Conservation (phyloP, 495 filamentous ascomycete species). For the Penicillium bovifimosum region DNA sequence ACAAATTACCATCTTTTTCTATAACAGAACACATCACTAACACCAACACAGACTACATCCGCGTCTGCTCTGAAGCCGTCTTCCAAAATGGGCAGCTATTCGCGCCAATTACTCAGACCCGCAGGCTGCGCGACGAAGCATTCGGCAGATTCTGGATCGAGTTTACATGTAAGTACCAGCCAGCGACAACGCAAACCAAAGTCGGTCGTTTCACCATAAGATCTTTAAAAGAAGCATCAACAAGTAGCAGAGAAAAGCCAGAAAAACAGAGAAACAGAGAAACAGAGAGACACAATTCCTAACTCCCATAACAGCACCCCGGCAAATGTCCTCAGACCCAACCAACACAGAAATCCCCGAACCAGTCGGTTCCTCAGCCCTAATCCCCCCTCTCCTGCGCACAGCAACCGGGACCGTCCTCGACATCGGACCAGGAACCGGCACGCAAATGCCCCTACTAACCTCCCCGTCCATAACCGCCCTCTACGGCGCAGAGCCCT, state of each 20-base stretch:
- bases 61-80: constrained; percentile 29
- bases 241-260: not conserved
- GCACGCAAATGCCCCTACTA: constrained; percentile 43
- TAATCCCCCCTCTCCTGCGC: constrained; percentile 37
- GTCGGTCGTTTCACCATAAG: not conserved
- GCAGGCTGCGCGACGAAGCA: constrained; percentile 36
- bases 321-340: constrained; percentile 9
- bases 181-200: not conserved
- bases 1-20: not conserved
- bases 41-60: constrained; percentile 27
- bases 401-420: constrained; percentile 37
- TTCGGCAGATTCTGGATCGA: constrained; percentile 42
- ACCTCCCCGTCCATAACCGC: constrained; percentile 42
- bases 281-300: not conserved
- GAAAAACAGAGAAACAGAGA: not conserved
- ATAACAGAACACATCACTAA: not conserved
- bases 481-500: constrained; percentile 68
- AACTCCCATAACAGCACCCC: constrained; percentile 3
- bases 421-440: constrained; percentile 48
- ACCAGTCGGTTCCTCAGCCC: constrained; percentile 24
- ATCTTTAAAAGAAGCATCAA: too few relatives aligned
- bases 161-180: constrained; percentile 27
- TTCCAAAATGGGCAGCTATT: constrained; percentile 34
- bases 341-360: not conserved
- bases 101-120: constrained; percentile 31